Base-by-base conservation (phyloP, 192 early-diverging fungal genomes). In the Mortierella hygrophila region DNA sequence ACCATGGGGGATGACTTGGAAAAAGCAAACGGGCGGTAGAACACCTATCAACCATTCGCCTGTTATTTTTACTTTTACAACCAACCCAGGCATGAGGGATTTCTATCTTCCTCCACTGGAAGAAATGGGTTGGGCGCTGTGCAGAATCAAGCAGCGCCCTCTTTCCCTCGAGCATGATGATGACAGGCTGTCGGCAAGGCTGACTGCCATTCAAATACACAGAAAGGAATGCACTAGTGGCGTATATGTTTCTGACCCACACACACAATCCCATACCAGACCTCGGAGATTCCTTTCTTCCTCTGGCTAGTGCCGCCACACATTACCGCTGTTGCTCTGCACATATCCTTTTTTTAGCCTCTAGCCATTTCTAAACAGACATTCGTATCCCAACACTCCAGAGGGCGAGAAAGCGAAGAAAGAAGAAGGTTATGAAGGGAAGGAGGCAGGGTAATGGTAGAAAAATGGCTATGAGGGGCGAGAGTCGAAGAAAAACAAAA, bases 281-380 rank as follows among this genome's bases (percentile, higher is more conserved):
- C 29, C 60, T 65, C 60, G 60, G 60, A 65, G 60, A 65, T 65
- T 65, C 55, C 55, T 60, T 60, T 60, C 55, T 10, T 60, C n/a
- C 55, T 26, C 32, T 29, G 15, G 10, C 26, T 26, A n/a, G 10
- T 29, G 7, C 57, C n/a, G 7, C 57, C n/a, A n/a, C 52, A 60
- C 23, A 32, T 65, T 65, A 32, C 29, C 60, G 29, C 60, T 65
- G 29, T 65, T 65, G 60, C 10, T 63, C 21, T 11, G 7, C 26
- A 29, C 26, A 29, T 0, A 13, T 63, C 60, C 60, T 65, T 65
- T 65, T 65, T 65, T 65, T 65, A 65, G 60, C 32, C 35, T 32
- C 60, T 65, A 26, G 6, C n/a, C 55, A 26, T 10, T 26, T 8
- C 16, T 21, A 6, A 49, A 49, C 47, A 49, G 16, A 4, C 15